These are phyloP conservation scores for Monosporascus sp. DNA, from an alignment of 2,329 filamentous ascomycete species.

Conservation along the genomic window DNA sequence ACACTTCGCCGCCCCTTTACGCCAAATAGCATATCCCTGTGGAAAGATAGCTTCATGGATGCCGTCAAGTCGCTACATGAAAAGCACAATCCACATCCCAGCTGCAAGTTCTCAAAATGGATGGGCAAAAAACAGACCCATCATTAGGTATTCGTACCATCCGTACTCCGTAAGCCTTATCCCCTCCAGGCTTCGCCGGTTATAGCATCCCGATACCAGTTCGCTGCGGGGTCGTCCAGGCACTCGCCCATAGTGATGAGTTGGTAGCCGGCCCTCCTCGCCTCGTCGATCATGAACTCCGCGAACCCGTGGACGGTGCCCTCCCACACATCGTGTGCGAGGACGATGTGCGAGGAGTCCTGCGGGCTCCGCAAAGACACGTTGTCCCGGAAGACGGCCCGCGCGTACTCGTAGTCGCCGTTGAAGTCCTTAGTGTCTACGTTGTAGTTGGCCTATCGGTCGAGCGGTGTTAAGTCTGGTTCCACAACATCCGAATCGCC, in stretches of 20 bases:
- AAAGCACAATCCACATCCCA: no score
- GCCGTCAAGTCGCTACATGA: no score
- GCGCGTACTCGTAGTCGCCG: constrained; percentile 18
- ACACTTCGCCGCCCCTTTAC: no score
- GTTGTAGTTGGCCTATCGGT: constrained; percentile 22
- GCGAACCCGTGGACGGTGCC: constrained; percentile 14
- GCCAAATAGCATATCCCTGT: no score
- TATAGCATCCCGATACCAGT: constrained; percentile 18
- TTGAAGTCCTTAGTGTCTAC: constrained; percentile 27
- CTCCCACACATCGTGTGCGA: constrained; percentile 18
- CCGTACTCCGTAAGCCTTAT: background rate
- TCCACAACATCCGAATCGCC: background rate
- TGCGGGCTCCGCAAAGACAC: background rate
- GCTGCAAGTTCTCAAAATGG: background rate
- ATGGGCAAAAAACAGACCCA: background rate
- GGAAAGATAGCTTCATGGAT: no score
- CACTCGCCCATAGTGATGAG: constrained; percentile 19
- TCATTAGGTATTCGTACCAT: background rate
- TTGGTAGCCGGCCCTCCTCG: constrained; percentile 12
- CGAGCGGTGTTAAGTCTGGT: background rate
- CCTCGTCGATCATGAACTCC: constrained; percentile 12
- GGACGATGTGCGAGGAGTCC: constrained; percentile 20
- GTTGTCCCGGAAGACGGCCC: background rate
- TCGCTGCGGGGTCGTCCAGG: constrained; percentile 11
- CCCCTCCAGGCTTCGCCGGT: constrained; percentile 9